Evolutionary conservation across 257 asterid species (phyloP).

Genomic region (Ehretia macrophylla): DNA sequence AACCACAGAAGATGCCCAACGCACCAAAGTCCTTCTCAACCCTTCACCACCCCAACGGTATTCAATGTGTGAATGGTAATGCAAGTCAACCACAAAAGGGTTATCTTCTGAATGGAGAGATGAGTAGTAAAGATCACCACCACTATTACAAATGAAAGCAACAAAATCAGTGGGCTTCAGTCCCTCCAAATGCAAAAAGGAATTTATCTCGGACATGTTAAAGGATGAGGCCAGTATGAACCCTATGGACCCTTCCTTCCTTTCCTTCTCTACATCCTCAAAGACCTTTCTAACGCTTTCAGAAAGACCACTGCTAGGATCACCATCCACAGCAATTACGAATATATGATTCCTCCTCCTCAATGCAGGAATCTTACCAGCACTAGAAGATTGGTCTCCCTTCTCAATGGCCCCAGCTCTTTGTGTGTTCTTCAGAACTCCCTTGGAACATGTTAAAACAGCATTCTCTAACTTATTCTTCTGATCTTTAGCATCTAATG

Average conservation of each 20-base stretch:
- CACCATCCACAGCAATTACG: slow-evolving; percentile 87
- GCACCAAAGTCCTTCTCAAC: slow-evolving; percentile 82
- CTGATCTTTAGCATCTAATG: slow-evolving; percentile 56
- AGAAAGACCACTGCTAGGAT: slow-evolving; percentile 60
- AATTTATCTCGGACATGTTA: slow-evolving; percentile 53
- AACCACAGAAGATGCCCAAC: slow-evolving; percentile 69
- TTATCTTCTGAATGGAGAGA: slow-evolving; percentile 65
- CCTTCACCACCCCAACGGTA: slow-evolving; percentile 99
- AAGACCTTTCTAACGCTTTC: slow-evolving; percentile 68
- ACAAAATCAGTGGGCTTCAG: slow-evolving; percentile 75
- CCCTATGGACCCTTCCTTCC: slow-evolving; percentile 78
- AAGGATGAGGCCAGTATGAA: slow-evolving; percentile 83
- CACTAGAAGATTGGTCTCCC: slow-evolving; percentile 51
- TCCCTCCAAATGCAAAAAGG: slow-evolving; percentile 65
- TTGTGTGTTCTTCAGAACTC: slow-evolving; percentile 41
- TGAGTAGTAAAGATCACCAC: slow-evolving; percentile 96
- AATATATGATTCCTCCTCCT: slow-evolving; percentile 80
- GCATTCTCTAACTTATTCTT: slow-evolving; percentile 77
- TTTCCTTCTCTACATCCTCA: slow-evolving; percentile 69
- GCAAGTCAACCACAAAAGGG: slow-evolving; percentile 87
- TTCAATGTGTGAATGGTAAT: slow-evolving; percentile 97
- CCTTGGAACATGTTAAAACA: slow-evolving; percentile 66
- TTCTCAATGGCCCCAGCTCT: slow-evolving; percentile 52
- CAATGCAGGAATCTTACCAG: slow-evolving; percentile 85
- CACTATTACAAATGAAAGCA: slow-evolving; percentile 95